Evolutionary conservation across 768 basidiomycete genomes (phyloP).

Genomic region (Amanita molliuscula): DNA sequence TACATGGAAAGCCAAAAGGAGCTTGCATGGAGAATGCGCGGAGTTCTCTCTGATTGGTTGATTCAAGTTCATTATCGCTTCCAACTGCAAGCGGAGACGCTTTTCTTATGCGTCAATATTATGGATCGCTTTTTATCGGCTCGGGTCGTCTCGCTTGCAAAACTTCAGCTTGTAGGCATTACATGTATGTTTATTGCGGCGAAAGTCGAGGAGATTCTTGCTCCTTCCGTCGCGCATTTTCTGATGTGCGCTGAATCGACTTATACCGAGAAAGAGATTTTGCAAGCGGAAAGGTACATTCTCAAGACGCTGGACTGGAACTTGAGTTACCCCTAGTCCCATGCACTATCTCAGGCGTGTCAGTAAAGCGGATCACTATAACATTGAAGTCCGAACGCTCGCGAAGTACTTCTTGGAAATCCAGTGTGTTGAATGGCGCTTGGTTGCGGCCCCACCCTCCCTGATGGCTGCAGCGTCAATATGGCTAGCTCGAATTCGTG

Average conservation of each 20-base stretch:
- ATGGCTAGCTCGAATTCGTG: conserved; percentile 83
- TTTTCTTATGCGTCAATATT: conserved; percentile 91
- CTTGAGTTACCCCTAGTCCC: conserved; percentile 84
- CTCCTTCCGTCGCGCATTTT: conserved; percentile 87
- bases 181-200: conserved; percentile 90
- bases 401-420: conserved; percentile 96
- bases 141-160: conserved; percentile 78
- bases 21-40: conserved; percentile 94
- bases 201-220: conserved; percentile 93
- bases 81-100: conserved; percentile 86
- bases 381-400: conserved; percentile 83
- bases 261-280: conserved; percentile 73
- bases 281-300: conserved; percentile 77
- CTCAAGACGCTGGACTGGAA: conserved; percentile 92
- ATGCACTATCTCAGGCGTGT: conserved; percentile 87
- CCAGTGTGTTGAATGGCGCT: conserved; percentile 74
- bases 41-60: conserved; percentile 92
- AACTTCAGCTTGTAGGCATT: conserved; percentile 92
- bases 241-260: conserved; percentile 76
- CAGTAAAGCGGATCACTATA: conserved; percentile 95
- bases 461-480: conserved; percentile 82
- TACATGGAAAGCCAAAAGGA: conserved; percentile 96
- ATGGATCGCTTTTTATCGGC: conserved; percentile 75
- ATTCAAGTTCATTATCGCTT: conserved; percentile 93
- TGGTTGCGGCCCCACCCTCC: conserved; percentile 77